phyloP scores from a whole-genome alignment of 2,329 filamentous ascomycete species.

The Epichloe brachyelytri region DNA sequence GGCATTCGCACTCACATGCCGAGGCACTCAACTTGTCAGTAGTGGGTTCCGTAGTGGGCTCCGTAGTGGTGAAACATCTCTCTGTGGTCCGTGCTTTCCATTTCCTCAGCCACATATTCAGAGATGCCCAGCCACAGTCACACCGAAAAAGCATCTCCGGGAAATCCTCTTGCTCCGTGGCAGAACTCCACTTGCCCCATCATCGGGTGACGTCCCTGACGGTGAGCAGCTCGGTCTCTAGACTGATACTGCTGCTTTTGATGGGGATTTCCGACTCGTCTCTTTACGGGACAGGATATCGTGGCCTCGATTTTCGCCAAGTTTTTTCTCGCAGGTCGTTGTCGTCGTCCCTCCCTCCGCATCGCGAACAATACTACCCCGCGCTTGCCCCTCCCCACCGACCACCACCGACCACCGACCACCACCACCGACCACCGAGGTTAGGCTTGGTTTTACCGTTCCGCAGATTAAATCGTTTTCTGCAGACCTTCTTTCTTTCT shows the following conservation, averaged over 20 bases:
- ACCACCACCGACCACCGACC: too few relatives aligned
- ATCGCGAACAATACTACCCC: constrained; percentile 1
- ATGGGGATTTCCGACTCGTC: too few relatives aligned
- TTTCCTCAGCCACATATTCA: not conserved
- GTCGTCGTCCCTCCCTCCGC: too few relatives aligned
- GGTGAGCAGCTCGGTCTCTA: not conserved
- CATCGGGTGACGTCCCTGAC: not conserved
- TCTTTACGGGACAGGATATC: too few relatives aligned
- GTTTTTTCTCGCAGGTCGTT: too few relatives aligned
- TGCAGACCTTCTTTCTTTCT: not conserved
- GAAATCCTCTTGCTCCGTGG: constrained; percentile 21
- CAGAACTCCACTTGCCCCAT: not conserved
- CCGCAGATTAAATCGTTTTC: not conserved
- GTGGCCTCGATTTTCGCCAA: too few relatives aligned
- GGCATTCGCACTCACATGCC: not conserved
- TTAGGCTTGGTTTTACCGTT: constrained; percentile 1
- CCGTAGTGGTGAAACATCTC: not conserved
- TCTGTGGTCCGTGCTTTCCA: not conserved
- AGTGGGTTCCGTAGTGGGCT: too few relatives aligned
- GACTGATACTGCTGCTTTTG: not conserved
- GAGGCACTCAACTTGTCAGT: not conserved
- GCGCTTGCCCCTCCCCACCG: not conserved
- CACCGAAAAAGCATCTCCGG: constrained; percentile 10
- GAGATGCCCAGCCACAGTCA: not conserved
- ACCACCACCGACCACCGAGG: constrained; percentile 1